A percentile compares a stretch with the other conserved stretches of the same genome.
phyloP scores from a whole-genome alignment of 2,329 filamentous ascomycete genomes.

The Monosporascus sp. region DNA sequence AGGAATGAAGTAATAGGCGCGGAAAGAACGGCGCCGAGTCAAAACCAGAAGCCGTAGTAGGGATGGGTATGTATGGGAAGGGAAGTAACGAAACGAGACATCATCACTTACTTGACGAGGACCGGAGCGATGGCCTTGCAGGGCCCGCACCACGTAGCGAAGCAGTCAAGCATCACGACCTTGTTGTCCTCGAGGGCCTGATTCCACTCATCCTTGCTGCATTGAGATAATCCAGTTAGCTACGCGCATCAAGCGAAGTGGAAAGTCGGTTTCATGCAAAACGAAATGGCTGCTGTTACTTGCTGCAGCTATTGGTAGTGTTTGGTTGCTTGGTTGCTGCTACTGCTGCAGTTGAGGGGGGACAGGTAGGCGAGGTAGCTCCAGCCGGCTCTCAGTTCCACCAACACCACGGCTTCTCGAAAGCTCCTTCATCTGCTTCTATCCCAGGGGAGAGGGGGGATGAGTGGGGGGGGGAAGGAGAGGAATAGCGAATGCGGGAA shows the following conservation, averaged over 20 bases:
- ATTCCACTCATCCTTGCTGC: slow-evolving; percentile 23
- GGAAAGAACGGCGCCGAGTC: slow-evolving; percentile 4
- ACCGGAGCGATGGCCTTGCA: slow-evolving; percentile 86
- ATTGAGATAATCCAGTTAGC: slow-evolving; percentile 7
- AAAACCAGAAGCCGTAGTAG: not conserved
- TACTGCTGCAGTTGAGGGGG: too few species aligned
- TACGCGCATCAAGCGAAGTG: not conserved
- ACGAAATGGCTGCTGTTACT: not conserved
- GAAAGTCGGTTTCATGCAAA: not conserved
- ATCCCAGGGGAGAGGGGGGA: slow-evolving; percentile 1
- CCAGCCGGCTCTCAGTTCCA: not conserved
- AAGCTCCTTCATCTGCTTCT: not conserved
- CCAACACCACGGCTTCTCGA: not conserved
- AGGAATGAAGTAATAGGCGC: slow-evolving; percentile 15
- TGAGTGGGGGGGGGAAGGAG: not conserved
- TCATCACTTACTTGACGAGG: slow-evolving; percentile 54
- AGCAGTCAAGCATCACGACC: slow-evolving; percentile 77
- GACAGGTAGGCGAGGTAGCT: not conserved
- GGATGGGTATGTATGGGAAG: slow-evolving; percentile 6
- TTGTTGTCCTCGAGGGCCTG: slow-evolving; percentile 35
- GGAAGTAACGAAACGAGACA: not conserved
- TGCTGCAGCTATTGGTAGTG: not conserved
- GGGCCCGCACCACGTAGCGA: slow-evolving; percentile 87
- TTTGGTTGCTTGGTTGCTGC: not conserved
- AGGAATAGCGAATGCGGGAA: slow-evolving; percentile 1